phyloP scores from a whole-genome alignment of 2,329 filamentous ascomycete genomes.

The Hysterium pulicare region DNA sequence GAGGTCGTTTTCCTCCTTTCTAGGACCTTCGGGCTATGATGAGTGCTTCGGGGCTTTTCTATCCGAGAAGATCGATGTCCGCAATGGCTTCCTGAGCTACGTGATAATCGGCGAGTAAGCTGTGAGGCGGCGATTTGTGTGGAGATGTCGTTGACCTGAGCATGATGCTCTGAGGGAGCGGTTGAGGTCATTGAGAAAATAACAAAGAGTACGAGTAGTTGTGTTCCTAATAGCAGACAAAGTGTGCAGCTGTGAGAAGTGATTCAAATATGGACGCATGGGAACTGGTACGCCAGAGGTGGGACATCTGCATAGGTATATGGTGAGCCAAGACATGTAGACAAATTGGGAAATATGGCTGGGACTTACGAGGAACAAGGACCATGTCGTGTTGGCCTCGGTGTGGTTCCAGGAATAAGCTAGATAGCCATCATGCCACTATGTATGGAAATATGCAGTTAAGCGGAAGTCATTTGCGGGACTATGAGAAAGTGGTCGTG shows the following conservation, averaged over 20 bases:
- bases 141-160: conserved; percentile 19
- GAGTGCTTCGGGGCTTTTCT: conserved; percentile 39
- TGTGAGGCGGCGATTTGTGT: conserved; percentile 25
- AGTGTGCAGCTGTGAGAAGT: no score
- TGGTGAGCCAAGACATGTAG: conserved; percentile 35
- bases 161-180: conserved; percentile 12
- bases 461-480: conserved; percentile 32
- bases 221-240: no score
- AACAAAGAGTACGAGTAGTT: no score
- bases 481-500: conserved; percentile 27
- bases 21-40: conserved; percentile 35
- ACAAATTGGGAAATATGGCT: conserved; percentile 33
- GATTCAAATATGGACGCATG: conserved; percentile 18
- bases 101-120: conserved; percentile 28
- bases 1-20: conserved; percentile 39
- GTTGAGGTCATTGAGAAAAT: no score
- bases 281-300: conserved; percentile 15
- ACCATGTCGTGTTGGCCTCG: conserved; percentile 32
- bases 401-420: conserved; percentile 28
- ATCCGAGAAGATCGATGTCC: conserved; percentile 31
- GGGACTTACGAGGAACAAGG: conserved; percentile 24
- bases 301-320: conserved; percentile 35
- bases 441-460: conserved; percentile 31
- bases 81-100: conserved; percentile 27
- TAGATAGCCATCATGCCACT: conserved; percentile 23